These are phyloP conservation scores for Cylindrotheca closterium DNA, from an alignment of 108 stramenopile species.

Conservation along the genomic window DNA sequence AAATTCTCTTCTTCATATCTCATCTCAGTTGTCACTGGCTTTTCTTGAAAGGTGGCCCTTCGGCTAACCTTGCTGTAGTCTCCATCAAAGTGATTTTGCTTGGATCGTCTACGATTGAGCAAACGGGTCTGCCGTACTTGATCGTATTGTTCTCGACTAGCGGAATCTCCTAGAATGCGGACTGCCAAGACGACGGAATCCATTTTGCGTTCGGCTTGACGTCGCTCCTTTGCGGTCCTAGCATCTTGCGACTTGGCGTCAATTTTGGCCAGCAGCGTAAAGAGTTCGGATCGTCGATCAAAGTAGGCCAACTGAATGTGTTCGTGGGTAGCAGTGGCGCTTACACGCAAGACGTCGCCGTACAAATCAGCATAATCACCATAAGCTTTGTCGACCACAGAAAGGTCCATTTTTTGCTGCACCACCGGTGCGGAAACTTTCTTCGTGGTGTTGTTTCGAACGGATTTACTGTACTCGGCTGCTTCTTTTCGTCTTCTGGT, in stretches of 20 bases:
- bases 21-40: no score
- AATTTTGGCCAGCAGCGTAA: conserved; percentile 32
- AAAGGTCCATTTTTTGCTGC: conserved; percentile 19
- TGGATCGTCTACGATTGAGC: conserved; percentile 7
- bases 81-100: conserved; percentile 12
- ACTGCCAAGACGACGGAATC: conserved; percentile 52
- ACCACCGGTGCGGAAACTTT: no score
- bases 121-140: conserved; percentile 31
- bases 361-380: conserved; percentile 51
- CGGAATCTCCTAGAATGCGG: conserved; percentile 49
- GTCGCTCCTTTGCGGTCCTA: conserved; percentile 12
- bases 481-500: not conserved
- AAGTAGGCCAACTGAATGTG: conserved; percentile 55
- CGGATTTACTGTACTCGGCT: not conserved
- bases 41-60: not conserved
- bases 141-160: conserved; percentile 38
- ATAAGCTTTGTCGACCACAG: conserved; percentile 42
- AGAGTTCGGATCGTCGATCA: conserved; percentile 54
- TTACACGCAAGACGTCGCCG: conserved; percentile 36
- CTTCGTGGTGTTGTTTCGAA: no score
- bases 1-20: not conserved
- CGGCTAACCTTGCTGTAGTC: not conserved
- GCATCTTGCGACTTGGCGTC: conserved; percentile 25
- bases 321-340: conserved; percentile 28
- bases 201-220: conserved; percentile 44